Evolutionary conservation across 148 eudicot species (phyloP), one percentile per base, ranked within the genome.

Genomic region (Cornus kousa): DNA sequence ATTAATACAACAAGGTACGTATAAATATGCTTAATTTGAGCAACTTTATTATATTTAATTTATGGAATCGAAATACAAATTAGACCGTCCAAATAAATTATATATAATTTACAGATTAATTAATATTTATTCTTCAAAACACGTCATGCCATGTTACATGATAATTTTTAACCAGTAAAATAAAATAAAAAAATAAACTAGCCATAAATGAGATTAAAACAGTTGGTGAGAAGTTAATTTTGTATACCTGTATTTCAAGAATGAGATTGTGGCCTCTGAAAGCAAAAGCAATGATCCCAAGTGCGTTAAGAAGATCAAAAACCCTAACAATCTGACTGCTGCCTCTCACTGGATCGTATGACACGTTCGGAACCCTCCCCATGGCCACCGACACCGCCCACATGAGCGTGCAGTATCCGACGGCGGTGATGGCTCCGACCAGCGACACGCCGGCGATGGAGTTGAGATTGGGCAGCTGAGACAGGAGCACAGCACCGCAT

Each of bases 391-490:
- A 82, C 7, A 85, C 84, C 3, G 72, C 74, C 84, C 86, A 85
- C 4, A 87, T 87, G 7, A 85, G 24, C 23, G 84, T 60, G 35
- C 86, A 84, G 28, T 87, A 87, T 2, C 83, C 86, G 13, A 87
- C 80, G 16, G 90, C 86, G 1, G 90, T 85, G 81, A 85, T 53
- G 1, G 87, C 87, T 0, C 90, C 90, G 43, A 87, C 67, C 60
- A 87, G 79, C 16, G 90, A 87, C 2, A 87, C 84, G 9, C 87
- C 87, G n/a, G 90, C 90, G 35, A 87, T 85, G 17, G 90, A 85
- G 77, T 87, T 87, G 57, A 87, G 70, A 71, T 87, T 87, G 14
- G 89, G 89, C 6, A 87, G 75, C 48, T 85, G 87, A 33, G 87
- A 82, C 7, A 87, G 67, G 14, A 87, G 23, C 17, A 87, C 78